These are phyloP conservation scores for Fusarium burgessii DNA, from an alignment of 2,329 filamentous ascomycete genomes.

Conservation along the genomic window DNA sequence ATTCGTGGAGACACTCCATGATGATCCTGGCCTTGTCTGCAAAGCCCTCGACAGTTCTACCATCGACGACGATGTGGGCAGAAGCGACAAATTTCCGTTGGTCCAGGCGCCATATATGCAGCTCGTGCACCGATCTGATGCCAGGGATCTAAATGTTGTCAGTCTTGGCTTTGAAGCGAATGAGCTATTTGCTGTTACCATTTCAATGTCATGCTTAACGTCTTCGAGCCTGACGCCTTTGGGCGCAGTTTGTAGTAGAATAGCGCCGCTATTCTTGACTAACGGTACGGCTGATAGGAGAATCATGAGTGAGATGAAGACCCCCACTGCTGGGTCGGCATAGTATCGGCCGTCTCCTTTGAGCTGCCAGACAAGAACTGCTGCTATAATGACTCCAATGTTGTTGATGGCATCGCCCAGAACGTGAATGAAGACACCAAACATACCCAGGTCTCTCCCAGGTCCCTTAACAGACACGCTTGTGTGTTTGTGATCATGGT, in stretches of 20 bases:
- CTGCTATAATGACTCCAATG: conserved; percentile 77
- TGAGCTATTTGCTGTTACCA: conserved; percentile 53
- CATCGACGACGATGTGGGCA: conserved; percentile 74
- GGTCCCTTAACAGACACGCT: conserved; percentile 46
- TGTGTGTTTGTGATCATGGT: conserved; percentile 64
- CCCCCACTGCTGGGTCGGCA: conserved; percentile 76
- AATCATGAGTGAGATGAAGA: conserved; percentile 81
- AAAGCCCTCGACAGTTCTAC: conserved; percentile 68
- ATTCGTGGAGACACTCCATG: conserved; percentile 77
- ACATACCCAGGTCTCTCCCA: conserved; percentile 74
- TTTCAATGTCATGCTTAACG: conserved; percentile 76
- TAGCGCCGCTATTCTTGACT: conserved; percentile 70
- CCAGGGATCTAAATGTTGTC: conserved; percentile 68
- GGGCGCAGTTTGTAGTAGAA: conserved; percentile 76
- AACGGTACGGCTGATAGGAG: conserved; percentile 72
- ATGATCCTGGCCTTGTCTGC: conserved; percentile 71
- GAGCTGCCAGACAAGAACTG: conserved; percentile 75
- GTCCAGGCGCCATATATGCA: conserved; percentile 80
- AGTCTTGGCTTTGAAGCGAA: conserved; percentile 10
- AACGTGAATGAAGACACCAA: conserved; percentile 78
- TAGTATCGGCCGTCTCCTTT: conserved; percentile 71
- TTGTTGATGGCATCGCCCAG: conserved; percentile 82
- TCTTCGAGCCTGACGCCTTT: conserved; percentile 69
- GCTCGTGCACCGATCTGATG: conserved; percentile 74
- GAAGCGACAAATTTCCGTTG: conserved; percentile 77